phyloP scores from a whole-genome alignment of 2,329 filamentous ascomycete genomes.

The Teratosphaeria epicoccoides region DNA sequence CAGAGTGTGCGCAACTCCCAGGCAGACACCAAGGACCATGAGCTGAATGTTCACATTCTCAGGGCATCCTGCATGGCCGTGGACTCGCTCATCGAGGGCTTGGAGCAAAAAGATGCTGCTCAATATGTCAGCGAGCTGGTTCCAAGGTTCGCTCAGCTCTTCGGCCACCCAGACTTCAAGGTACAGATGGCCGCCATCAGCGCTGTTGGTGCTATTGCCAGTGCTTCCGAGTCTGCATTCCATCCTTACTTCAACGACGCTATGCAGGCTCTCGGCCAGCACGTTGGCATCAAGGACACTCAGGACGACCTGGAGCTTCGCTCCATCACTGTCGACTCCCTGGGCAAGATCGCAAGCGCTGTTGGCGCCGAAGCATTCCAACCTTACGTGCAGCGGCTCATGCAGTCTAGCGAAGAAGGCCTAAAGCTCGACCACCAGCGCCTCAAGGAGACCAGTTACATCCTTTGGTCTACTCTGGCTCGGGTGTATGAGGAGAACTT shows the following conservation, averaged over 20 bases:
- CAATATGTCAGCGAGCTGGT: constrained; percentile 76
- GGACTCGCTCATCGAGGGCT: constrained; percentile 78
- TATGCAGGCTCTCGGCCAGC: constrained; percentile 79
- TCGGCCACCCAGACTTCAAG: constrained; percentile 74
- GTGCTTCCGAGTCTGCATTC: constrained; percentile 72
- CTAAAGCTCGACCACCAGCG: constrained; percentile 79
- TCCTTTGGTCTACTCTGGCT: constrained; percentile 87
- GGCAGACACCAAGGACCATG: constrained; percentile 40
- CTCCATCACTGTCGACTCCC: constrained; percentile 79
- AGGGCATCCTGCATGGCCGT: constrained; percentile 83
- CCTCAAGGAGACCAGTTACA: constrained; percentile 91
- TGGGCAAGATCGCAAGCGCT: constrained; percentile 84
- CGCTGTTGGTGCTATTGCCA: constrained; percentile 82
- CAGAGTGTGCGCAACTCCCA: constrained; percentile 48
- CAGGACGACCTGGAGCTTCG: constrained; percentile 85
- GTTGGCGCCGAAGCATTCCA: constrained; percentile 81
- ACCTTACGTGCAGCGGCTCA: constrained; percentile 79
- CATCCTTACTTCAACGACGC: constrained; percentile 83
- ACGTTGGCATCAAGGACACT: constrained; percentile 74
- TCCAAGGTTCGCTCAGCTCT: constrained; percentile 70
- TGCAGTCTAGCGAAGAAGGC: constrained; percentile 86
- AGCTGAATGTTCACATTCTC: constrained; percentile 74
- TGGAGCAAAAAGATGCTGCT: constrained; percentile 70
- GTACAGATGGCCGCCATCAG: constrained; percentile 84
- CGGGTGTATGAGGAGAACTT: constrained; percentile 87